Conservation (phyloP, 306 rosid species). For the Medicago ruthenica region DNA sequence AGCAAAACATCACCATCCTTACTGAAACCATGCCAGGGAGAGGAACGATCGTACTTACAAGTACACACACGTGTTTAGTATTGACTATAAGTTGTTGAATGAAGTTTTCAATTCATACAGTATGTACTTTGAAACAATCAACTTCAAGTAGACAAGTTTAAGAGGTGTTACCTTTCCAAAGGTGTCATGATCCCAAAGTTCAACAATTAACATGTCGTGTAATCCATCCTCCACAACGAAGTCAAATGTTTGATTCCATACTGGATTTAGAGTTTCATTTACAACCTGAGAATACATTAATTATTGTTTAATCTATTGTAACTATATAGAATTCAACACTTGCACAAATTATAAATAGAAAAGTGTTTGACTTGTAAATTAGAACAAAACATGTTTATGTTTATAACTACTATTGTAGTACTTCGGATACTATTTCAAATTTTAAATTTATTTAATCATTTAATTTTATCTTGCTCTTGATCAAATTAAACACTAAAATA, state of each 20-base stretch:
- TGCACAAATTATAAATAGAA: slow-evolving; percentile 3
- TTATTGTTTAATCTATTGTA: background rate
- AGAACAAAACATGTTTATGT: background rate
- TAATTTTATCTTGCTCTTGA: background rate
- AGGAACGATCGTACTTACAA: no score
- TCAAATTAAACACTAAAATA: background rate
- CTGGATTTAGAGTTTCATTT: slow-evolving; percentile 78
- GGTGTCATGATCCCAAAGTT: slow-evolving; percentile 94
- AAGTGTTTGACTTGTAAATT: slow-evolving; percentile 16
- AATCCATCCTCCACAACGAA: slow-evolving; percentile 95
- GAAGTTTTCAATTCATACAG: no score
- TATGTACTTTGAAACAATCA: no score
- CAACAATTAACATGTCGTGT: slow-evolving; percentile 81
- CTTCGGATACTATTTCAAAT: background rate
- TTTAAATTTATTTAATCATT: slow-evolving; percentile 7
- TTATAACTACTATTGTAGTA: slow-evolving; percentile 1
- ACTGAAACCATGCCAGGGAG: no score
- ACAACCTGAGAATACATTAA: slow-evolving; percentile 65
- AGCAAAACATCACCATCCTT: no score
- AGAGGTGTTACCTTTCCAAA: slow-evolving; percentile 75
- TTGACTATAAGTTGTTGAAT: no score
- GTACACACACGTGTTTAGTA: no score
- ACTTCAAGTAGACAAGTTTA: background rate
- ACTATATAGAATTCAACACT: slow-evolving; percentile 8
- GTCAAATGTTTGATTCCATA: slow-evolving; percentile 96